Conservation (phyloP, 306 rosid species). For the Gastrolobium villosum region DNA sequence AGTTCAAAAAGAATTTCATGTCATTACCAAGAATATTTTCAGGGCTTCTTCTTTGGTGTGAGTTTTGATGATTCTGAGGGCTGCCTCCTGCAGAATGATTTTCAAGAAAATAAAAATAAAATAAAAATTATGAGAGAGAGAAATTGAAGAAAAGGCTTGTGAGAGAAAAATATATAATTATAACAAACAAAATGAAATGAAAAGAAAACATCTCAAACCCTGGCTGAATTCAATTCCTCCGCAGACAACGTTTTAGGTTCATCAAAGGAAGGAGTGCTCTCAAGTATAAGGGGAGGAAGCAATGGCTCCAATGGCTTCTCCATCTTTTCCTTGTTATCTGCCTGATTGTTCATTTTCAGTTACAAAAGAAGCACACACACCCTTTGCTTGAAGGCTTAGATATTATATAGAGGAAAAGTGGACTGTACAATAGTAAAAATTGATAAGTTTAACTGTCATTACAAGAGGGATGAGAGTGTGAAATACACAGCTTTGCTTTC, state of each 20-base stretch:
- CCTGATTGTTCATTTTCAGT: not conserved
- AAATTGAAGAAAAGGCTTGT: too few species aligned
- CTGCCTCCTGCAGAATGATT: constrained; percentile 39
- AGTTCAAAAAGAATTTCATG: not conserved
- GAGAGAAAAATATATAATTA: not conserved
- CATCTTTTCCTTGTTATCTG: not conserved
- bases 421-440: not conserved
- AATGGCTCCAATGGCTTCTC: not conserved
- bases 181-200: not conserved
- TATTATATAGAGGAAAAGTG: not conserved
- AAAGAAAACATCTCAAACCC: constrained; percentile 22
- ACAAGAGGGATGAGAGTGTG: not conserved
- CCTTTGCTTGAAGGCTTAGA: not conserved
- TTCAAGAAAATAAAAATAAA: not conserved
- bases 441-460: constrained; percentile 49
- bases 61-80: constrained; percentile 16
- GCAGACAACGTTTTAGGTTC: constrained; percentile 51
- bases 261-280: constrained; percentile 49
- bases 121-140: not conserved
- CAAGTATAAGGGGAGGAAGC: constrained; percentile 27
- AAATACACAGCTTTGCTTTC: constrained; percentile 26
- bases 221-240: constrained; percentile 45
- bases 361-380: not conserved
- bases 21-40: constrained; percentile 42
- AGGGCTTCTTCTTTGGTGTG: constrained; percentile 46